These are phyloP conservation scores for Oryza australiensis DNA, from an alignment of 176 grass and related monocot genomes.

Conservation along the genomic window DNA sequence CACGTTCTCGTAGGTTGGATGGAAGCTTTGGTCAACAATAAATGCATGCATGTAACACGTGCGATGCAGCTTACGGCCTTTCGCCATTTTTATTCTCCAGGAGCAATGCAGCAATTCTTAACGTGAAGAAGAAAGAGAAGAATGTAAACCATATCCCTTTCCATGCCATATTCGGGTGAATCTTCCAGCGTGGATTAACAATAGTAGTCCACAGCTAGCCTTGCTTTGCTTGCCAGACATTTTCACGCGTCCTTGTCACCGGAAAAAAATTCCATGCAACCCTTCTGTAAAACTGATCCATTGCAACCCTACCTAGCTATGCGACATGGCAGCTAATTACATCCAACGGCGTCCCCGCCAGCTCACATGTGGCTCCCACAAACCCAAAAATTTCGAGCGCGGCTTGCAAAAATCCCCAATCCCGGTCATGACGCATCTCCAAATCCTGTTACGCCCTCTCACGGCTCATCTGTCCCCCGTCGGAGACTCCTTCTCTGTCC, in stretches of 20 bases:
- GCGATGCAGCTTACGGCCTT: neutral
- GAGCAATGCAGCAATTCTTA: neutral
- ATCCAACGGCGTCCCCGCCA: no score
- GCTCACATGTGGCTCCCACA: no score
- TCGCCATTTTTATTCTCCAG: neutral
- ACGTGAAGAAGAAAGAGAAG: neutral
- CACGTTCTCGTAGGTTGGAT: neutral
- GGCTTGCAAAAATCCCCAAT: no score
- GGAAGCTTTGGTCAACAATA: neutral
- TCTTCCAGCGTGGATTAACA: neutral
- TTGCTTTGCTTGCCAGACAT: neutral
- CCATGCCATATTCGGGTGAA: conserved; percentile 7
- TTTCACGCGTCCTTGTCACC: neutral
- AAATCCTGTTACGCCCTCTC: no score
- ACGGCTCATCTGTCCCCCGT: no score
- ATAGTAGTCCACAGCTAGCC: neutral
- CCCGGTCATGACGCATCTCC: no score
- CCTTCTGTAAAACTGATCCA: no score
- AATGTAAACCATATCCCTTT: neutral
- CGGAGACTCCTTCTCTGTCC: no score
- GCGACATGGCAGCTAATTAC: no score
- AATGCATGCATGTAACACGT: neutral
- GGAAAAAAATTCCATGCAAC: no score
- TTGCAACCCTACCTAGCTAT: no score
- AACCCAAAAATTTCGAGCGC: no score